Base-by-base conservation (phyloP, 495 filamentous ascomycete species). In the Neurospora sp. region DNA sequence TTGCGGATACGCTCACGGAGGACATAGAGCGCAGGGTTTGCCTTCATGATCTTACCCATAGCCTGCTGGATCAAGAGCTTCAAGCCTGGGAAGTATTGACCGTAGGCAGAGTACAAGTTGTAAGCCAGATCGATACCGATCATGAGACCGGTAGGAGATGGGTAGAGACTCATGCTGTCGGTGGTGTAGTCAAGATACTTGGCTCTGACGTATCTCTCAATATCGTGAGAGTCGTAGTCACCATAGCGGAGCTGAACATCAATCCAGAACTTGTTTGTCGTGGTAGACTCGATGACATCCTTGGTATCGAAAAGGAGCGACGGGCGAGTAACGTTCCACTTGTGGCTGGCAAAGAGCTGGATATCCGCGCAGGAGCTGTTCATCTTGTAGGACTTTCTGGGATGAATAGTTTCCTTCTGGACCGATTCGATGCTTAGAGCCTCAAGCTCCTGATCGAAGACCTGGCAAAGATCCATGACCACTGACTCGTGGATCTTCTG, bases 331-430 rank as follows among this genome's bases (percentile, higher is more conserved):
- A 98, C 94, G 75, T 97, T 98, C 96, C 96, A 99, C 79, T 98
- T 99, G 84, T 97, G 96, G 70, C 93, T 97, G 20, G 96, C 96
- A 78, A 99, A 99, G 48, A 99, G 89, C 61, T 98, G 86, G 75
- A 99, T 98, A 83, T 99, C 96, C 18, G 96, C 96, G 82, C 96
- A 99, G 59, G 96, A 98, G 80, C 94, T 98, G 86, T 99, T 99
- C 96, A 99, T 99, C 88, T 99, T 99, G 87, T 99, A 99, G 0
- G 96, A 98, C 82, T 99, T 99, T 88, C 96, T 89, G 59, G 96
- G 96, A 87, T 99, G 96, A 76, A 99, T 99, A 0, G 96, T 98
- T 84, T 99, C 96, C 83, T 99, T 99, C 81, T 99, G 96, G 20
- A 99, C 96, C 5, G 96, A 96, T 82, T 99, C 96, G 73, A 99